These are phyloP conservation scores for Globisporangium spinosum DNA, from an alignment of 352 stramenopile species.

Conservation along the genomic window DNA sequence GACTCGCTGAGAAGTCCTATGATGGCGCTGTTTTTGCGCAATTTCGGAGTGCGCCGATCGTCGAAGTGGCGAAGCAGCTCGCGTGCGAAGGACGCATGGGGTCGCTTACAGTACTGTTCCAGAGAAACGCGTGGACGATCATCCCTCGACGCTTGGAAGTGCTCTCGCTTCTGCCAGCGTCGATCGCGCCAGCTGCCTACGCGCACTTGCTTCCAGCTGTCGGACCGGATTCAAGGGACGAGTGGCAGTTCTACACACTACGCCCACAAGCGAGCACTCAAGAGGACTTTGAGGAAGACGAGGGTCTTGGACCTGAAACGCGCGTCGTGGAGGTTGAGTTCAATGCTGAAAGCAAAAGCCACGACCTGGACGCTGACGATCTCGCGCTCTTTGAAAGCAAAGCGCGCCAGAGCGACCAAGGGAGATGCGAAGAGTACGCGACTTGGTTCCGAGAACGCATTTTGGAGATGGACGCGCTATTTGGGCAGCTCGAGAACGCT, in stretches of 20 bases:
- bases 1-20: slow-evolving; percentile 33
- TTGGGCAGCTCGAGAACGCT: slow-evolving; percentile 50
- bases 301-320: background rate
- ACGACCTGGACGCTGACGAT: slow-evolving; percentile 45
- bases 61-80: slow-evolving; percentile 39
- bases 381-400: slow-evolving; percentile 33
- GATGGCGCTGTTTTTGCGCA: slow-evolving; percentile 34
- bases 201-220: slow-evolving; percentile 47
- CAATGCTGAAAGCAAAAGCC: slow-evolving; percentile 31
- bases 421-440: slow-evolving; percentile 29
- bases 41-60: slow-evolving; percentile 32
- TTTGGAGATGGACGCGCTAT: slow-evolving; percentile 51
- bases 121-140: slow-evolving; percentile 50
- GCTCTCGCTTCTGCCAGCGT: slow-evolving; percentile 42
- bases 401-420: slow-evolving; percentile 18
- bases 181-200: slow-evolving; percentile 35
- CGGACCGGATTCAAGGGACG: slow-evolving; percentile 18
- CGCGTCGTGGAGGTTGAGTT: slow-evolving; percentile 24
- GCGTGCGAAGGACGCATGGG: slow-evolving; percentile 44
- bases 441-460: slow-evolving; percentile 55
- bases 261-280: background rate
- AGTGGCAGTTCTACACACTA: slow-evolving; percentile 49
- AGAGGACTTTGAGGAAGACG: slow-evolving; percentile 5
- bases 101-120: slow-evolving; percentile 43
- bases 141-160: slow-evolving; percentile 43